phyloP scores from a whole-genome alignment of 768 basidiomycete genomes.

The Hypsizygus marmoreus region DNA sequence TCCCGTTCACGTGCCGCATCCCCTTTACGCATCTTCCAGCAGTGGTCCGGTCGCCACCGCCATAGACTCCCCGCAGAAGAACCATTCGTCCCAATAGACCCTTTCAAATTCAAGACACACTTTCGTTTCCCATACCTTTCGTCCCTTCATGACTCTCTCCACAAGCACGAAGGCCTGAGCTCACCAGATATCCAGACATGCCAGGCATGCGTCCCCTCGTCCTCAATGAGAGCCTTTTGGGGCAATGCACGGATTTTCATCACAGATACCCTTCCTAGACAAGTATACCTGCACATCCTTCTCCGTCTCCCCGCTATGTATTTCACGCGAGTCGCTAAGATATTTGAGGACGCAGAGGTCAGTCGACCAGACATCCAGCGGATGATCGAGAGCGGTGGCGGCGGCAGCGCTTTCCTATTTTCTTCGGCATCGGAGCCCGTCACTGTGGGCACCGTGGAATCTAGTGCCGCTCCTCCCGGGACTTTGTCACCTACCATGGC shows the following conservation, averaged over 20 bases:
- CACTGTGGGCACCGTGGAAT: constrained; percentile 9
- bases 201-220: constrained; percentile 6
- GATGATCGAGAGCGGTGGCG: constrained; percentile 35
- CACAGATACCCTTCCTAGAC: constrained; percentile 40
- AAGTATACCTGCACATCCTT: constrained; percentile 36
- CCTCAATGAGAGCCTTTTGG: constrained; percentile 7
- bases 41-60: constrained; percentile 53
- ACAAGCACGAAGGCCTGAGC: not conserved
- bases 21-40: constrained; percentile 60
- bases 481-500: constrained; percentile 22
- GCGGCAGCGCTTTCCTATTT: constrained; percentile 12
- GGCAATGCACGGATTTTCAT: constrained; percentile 12
- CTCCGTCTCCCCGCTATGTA: constrained; percentile 78
- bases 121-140: constrained; percentile 18
- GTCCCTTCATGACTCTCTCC: constrained; percentile 3
- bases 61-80: constrained; percentile 46
- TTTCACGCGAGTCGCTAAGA: constrained; percentile 73
- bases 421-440: constrained; percentile 13
- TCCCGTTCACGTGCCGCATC: constrained; percentile 57
- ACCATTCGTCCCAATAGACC: constrained; percentile 57
- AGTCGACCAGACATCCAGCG: constrained; percentile 70
- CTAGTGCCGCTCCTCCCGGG: constrained; percentile 7
- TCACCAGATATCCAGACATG: constrained; percentile 10
- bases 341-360: constrained; percentile 79
- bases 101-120: constrained; percentile 40